Percentiles rank a stretch among this genome's conserved stretches.
Conservation (phyloP, 495 filamentous ascomycete species). For the Evernia prunastri region DNA sequence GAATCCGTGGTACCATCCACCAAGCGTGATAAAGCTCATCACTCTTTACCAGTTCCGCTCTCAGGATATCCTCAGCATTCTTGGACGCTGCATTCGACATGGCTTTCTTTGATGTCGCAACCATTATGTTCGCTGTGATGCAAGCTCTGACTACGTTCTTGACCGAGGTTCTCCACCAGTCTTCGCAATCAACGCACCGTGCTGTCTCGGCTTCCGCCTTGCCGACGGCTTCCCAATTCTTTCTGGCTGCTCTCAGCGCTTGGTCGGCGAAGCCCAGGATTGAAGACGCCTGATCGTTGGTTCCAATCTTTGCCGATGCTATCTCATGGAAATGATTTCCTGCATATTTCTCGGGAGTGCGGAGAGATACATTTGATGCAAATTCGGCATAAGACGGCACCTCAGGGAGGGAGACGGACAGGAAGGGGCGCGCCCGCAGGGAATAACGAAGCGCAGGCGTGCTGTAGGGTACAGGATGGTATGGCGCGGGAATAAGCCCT, state of each 20-base stretch:
- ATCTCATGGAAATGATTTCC: constrained; percentile 3
- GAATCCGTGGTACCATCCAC: constrained; percentile 24
- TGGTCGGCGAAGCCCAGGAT: constrained; percentile 57
- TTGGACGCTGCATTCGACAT: constrained; percentile 3
- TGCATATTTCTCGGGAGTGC: constrained; percentile 35
- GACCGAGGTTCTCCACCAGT: constrained; percentile 51
- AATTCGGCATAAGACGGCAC: constrained; percentile 63
- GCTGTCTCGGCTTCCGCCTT: constrained; percentile 42
- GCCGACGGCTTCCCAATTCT: constrained; percentile 55
- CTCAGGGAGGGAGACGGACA: constrained; percentile 60
- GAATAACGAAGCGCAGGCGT: constrained; percentile 69
- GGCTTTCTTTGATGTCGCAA: constrained; percentile 45
- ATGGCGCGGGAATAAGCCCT: constrained; percentile 44
- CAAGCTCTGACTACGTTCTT: constrained; percentile 57
- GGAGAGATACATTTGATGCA: constrained; percentile 35
- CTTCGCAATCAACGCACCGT: constrained; percentile 42
- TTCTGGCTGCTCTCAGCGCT: constrained; percentile 54
- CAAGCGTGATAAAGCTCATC: constrained; percentile 20
- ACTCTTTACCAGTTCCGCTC: constrained; percentile 17
- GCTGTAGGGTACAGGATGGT: constrained; percentile 61
- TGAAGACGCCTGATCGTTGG: constrained; percentile 19
- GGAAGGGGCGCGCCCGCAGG: constrained; percentile 85
- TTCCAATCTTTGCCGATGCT: background rate
- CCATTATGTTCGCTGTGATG: constrained; percentile 59
- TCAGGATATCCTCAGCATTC: constrained; percentile 10